phyloP scores from a whole-genome alignment of 768 basidiomycete species.

The Boletus patriciae region DNA sequence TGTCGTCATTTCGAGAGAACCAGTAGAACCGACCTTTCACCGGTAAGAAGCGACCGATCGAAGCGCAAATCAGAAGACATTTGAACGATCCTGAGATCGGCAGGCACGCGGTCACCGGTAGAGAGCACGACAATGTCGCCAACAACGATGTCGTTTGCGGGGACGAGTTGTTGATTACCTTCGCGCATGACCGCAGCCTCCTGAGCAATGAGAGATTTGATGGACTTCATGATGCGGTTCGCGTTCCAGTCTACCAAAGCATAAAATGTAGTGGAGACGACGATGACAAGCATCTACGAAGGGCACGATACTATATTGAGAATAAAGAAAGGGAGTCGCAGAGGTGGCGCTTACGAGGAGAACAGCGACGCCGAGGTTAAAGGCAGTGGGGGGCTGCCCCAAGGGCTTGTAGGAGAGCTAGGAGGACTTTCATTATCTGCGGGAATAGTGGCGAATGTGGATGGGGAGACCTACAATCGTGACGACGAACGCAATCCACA shows the following conservation, averaged over 20 bases:
- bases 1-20: background rate
- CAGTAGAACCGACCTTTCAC: slow-evolving; percentile 37
- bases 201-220: slow-evolving; percentile 59
- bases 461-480: slow-evolving; percentile 36
- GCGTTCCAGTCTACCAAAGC: slow-evolving; percentile 53
- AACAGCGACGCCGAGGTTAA: slow-evolving; percentile 54
- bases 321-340: background rate
- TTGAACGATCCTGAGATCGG: slow-evolving; percentile 56
- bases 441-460: background rate
- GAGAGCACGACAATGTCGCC: slow-evolving; percentile 55
- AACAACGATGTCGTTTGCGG: slow-evolving; percentile 56
- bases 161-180: slow-evolving; percentile 45
- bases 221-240: slow-evolving; percentile 51
- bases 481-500: slow-evolving; percentile 55
- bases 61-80: slow-evolving; percentile 52
- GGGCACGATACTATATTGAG: slow-evolving; percentile 7
- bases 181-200: slow-evolving; percentile 57
- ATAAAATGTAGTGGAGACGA: slow-evolving; percentile 46
- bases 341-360: slow-evolving; percentile 42
- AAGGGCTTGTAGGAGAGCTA: slow-evolving; percentile 55
- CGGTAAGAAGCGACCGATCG: slow-evolving; percentile 55
- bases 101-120: slow-evolving; percentile 58
- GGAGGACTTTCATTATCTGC: slow-evolving; percentile 16
- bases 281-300: slow-evolving; percentile 42
- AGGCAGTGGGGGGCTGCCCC: slow-evolving; percentile 41